Evolutionary conservation across 2,329 filamentous ascomycete species (phyloP).

Genomic region (Zymoseptoria crescenta): DNA sequence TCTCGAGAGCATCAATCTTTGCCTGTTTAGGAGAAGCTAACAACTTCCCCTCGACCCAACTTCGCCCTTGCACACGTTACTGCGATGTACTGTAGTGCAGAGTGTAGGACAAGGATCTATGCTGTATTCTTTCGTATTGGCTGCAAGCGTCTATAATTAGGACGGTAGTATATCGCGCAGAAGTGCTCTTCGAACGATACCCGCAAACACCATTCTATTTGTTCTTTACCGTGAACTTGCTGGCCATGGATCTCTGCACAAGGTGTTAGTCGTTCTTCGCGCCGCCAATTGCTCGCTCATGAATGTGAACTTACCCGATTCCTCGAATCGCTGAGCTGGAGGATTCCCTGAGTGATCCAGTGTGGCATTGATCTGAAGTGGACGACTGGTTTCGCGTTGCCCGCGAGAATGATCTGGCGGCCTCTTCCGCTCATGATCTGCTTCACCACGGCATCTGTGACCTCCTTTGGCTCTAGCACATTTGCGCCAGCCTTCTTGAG

Average conservation of each 20-base stretch:
- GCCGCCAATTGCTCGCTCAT: background rate
- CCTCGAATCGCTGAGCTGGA: conserved; percentile 5
- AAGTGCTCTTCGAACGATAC: background rate
- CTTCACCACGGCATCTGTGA: conserved; percentile 37
- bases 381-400: conserved; percentile 10
- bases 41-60: too few relatives aligned
- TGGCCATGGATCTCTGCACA: background rate
- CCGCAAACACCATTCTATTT: background rate
- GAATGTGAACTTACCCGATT: background rate
- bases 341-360: conserved; percentile 10
- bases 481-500: conserved; percentile 26
- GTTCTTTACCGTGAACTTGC: background rate
- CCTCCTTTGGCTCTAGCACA: conserved; percentile 34
- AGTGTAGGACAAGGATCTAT: background rate
- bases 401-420: conserved; percentile 35
- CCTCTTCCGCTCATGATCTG: conserved; percentile 37
- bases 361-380: conserved; percentile 9
- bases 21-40: too few relatives aligned
- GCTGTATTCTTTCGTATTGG: background rate
- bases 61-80: too few relatives aligned
- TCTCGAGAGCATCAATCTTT: too few relatives aligned
- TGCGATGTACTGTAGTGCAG: too few relatives aligned
- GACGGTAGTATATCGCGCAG: background rate
- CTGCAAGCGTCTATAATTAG: background rate
- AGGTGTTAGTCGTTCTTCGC: background rate